phyloP scores from a whole-genome alignment of 371 early-diverging fungal genomes.

The Zychaea mexicana region DNA sequence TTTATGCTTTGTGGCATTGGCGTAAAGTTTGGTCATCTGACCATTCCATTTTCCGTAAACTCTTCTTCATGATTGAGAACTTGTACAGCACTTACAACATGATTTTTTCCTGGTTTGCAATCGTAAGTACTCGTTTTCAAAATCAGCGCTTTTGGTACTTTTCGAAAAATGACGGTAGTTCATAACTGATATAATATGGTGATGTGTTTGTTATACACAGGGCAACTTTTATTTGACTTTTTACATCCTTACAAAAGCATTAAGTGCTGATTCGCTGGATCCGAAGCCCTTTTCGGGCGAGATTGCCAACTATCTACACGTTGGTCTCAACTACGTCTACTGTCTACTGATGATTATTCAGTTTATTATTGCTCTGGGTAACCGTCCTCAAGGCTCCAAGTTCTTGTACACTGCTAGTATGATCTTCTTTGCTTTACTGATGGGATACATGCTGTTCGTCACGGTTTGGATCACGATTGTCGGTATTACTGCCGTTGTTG shows the following conservation, averaged over 20 bases:
- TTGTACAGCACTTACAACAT: conserved; percentile 74
- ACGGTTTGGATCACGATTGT: conserved; percentile 54
- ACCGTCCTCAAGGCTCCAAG: conserved; percentile 81
- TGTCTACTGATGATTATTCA: conserved; percentile 60
- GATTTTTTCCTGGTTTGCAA: conserved; percentile 78
- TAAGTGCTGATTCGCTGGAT: conserved; percentile 12
- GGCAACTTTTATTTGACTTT: conserved; percentile 81
- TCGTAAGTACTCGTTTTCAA: conserved; percentile 47
- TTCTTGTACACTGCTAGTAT: conserved; percentile 63
- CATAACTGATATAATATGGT: conserved; percentile 58
- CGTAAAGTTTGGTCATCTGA: conserved; percentile 74
- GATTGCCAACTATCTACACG: conserved; percentile 44
- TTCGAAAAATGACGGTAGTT: no score
- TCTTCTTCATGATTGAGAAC: conserved; percentile 69
- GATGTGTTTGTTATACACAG: conserved; percentile 32
- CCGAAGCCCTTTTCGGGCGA: conserved; percentile 54
- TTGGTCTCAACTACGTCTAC: conserved; percentile 61
- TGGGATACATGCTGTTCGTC: conserved; percentile 66
- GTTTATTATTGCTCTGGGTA: conserved; percentile 79
- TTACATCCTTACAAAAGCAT: conserved; percentile 59
- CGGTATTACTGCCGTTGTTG: conserved; percentile 40
- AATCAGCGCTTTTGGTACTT: no score
- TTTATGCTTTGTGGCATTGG: conserved; percentile 85
- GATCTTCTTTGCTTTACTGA: conserved; percentile 52
- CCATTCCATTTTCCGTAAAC: conserved; percentile 65